Evolutionary conservation across 192 early-diverging fungal species (phyloP).

Genomic region (Glomus cerebriforme): DNA sequence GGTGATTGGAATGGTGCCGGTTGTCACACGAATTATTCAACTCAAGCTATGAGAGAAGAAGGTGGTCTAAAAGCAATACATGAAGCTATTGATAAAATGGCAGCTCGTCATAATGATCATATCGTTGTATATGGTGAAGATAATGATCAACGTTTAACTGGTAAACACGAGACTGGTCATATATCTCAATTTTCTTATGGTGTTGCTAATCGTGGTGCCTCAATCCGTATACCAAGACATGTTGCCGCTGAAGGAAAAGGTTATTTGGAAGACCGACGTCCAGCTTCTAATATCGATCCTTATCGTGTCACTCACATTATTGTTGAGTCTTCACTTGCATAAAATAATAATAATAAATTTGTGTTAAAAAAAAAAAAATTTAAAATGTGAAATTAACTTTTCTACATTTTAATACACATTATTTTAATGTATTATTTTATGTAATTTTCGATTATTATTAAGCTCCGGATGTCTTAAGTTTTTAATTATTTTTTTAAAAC

Average conservation of each 20-base stretch:
- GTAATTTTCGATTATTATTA: no score
- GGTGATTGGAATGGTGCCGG: conserved; percentile 66
- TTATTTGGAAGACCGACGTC: conserved; percentile 59
- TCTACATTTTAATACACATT: not conserved
- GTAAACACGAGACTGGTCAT: conserved; percentile 55
- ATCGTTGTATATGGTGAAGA: conserved; percentile 62
- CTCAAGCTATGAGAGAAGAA: conserved; percentile 49
- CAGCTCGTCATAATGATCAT: conserved; percentile 46
- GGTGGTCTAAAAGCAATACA: conserved; percentile 54
- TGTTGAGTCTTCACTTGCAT: conserved; percentile 43
- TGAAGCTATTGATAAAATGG: conserved; percentile 55
- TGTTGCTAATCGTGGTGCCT: conserved; percentile 59
- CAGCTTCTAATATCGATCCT: conserved; percentile 61
- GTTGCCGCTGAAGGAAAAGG: conserved; percentile 55
- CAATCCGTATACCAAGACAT: conserved; percentile 60
- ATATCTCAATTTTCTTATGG: conserved; percentile 53
- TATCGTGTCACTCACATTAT: conserved; percentile 55
- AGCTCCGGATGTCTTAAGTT: no score
- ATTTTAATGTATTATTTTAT: not conserved
- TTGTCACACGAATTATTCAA: conserved; percentile 60
- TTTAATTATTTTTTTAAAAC: not conserved
- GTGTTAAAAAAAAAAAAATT: not conserved
- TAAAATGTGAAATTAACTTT: conserved; percentile 6
- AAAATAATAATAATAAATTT: not conserved
- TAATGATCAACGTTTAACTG: conserved; percentile 58